Evolutionary conservation across 495 filamentous ascomycete genomes (phyloP), one percentile per base, ranked within the genome.

Genomic region (Penicillium fimorum): DNA sequence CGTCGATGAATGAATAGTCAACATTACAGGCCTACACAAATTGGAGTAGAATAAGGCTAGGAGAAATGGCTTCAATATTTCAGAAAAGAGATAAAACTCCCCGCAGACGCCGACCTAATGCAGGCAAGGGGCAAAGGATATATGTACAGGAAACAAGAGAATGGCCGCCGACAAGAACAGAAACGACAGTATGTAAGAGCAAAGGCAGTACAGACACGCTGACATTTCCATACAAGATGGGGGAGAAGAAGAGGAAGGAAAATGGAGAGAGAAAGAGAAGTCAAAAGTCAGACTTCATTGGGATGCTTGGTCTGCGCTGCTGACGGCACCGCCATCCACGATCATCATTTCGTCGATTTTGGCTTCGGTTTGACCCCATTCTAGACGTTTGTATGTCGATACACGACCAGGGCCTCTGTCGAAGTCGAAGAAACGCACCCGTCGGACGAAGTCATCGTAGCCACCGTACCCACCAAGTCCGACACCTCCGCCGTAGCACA

Each of bases 401-500:
- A 97, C 90, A 38, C 87, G 80, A 15, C 86, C 92, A 53, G 89
- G 84, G 60, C 93, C 91, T 74, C 91, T 88, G 70, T 98, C 92
- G 45, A 97, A 87, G 58, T 97, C 94, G 64, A 90, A 98, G 61
- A 97, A 79, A 35, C 94, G 81, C 32, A 96, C 81, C 53, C 90
- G 84, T 25, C 94, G 86, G 59, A 91, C 83, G 68, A 89, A 97
- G 11, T 86, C 89, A 25, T 83, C 84, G 57, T 94, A 97, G 9
- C 92, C 92, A 30, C 88, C 95, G 69, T 98, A 98, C 1, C 94
- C 94, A 40, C 95, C 94, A 66, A 97, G 92, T 1, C 94, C 94
- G 33, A 79, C 76, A 15, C 86, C 94, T 43, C 95, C 94, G 5
- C 83, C 94, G 72, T 97, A 96, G 74, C 94, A 98, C 92, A 98